A percentile compares a stretch with the other conserved stretches of the same genome.
Evolutionary conservation across 83 land plant genomes (phyloP).

Genomic region (Thuja plicata): DNA sequence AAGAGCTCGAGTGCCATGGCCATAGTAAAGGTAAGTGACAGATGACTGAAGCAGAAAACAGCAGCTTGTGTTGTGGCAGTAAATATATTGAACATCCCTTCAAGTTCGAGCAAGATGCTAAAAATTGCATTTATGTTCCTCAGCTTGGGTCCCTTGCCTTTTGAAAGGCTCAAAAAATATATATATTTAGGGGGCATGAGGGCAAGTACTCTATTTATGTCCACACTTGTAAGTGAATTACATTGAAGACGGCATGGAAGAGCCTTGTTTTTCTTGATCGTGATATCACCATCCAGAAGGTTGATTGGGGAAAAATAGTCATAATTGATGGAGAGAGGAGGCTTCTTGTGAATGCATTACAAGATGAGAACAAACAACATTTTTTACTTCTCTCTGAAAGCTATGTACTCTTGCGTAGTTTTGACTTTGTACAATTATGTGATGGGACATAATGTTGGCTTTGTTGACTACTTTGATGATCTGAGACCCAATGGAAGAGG

Average conservation of each 20-base stretch:
- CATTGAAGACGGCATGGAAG: slow-evolving; percentile 31
- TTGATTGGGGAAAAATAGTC: slow-evolving; percentile 81
- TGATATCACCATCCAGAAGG: slow-evolving; percentile 43
- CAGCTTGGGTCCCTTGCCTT: slow-evolving; percentile 69
- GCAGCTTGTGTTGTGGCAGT: slow-evolving; percentile 53
- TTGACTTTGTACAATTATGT: slow-evolving; percentile 74
- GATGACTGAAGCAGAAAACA: slow-evolving; percentile 35
- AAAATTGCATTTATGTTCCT: slow-evolving; percentile 86
- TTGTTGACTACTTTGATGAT: slow-evolving; percentile 85
- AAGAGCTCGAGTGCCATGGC: too few species aligned
- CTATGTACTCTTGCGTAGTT: slow-evolving; percentile 37
- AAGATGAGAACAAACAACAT: slow-evolving; percentile 71
- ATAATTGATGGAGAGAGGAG: slow-evolving; percentile 96
- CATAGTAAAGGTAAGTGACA: too few species aligned
- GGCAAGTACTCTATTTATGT: slow-evolving; percentile 76
- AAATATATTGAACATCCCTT: slow-evolving; percentile 42
- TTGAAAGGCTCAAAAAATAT: slow-evolving; percentile 76
- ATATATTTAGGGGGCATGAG: slow-evolving; percentile 80
- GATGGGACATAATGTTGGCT: slow-evolving; percentile 59
- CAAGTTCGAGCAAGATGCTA: slow-evolving; percentile 23
- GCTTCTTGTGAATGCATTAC: slow-evolving; percentile 74
- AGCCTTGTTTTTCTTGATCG: slow-evolving; percentile 51
- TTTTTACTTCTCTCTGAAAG: slow-evolving; percentile 83
- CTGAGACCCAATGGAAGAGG: slow-evolving; percentile 98
- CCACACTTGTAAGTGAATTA: slow-evolving; percentile 66